Percentiles rank a stretch among this genome's conserved stretches.
These are phyloP conservation scores for Fusarium brachygibbosum DNA, from an alignment of 2,329 filamentous ascomycete species.

Conservation along the genomic window DNA sequence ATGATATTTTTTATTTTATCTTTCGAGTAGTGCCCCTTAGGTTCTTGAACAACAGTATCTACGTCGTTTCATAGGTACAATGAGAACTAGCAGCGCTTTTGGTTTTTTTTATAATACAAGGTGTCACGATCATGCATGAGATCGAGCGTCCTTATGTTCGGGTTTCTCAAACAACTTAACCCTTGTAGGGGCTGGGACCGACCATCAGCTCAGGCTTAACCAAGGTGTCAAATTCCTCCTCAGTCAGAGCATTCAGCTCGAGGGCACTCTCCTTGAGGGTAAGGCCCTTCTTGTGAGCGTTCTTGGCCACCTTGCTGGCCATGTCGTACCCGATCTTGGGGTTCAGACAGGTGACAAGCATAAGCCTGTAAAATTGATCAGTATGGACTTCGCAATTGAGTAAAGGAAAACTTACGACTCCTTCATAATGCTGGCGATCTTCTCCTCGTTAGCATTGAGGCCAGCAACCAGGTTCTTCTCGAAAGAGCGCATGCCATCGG, in stretches of 20 bases:
- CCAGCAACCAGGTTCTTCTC: constrained; percentile 92
- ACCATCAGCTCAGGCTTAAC: constrained; percentile 97
- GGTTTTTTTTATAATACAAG: constrained; percentile 24
- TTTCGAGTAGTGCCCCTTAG: background rate
- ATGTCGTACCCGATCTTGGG: constrained; percentile 98
- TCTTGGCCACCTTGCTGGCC: constrained; percentile 97
- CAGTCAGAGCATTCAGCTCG: constrained; percentile 89
- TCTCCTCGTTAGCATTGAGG: constrained; percentile 91
- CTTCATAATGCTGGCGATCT: constrained; percentile 90
- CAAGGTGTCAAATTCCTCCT: constrained; percentile 89
- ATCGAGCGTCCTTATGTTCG: background rate
- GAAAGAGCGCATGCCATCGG: constrained; percentile 95
- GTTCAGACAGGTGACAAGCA: constrained; percentile 98
- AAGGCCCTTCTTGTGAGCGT: constrained; percentile 97
- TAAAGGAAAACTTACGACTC: constrained; percentile 77
- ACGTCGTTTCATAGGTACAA: background rate
- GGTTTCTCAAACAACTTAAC: constrained; percentile 30
- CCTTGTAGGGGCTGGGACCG: constrained; percentile 76
- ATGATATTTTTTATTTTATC: constrained; percentile 8
- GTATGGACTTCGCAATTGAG: background rate
- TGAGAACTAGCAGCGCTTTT: constrained; percentile 26
- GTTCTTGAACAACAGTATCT: background rate
- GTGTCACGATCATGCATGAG: constrained; percentile 9
- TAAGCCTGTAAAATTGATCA: constrained; percentile 72
- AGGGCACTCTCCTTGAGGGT: constrained; percentile 95